Base-by-base conservation (phyloP, 1,284 basidiomycete species). In the Polyporus tsugae region DNA sequence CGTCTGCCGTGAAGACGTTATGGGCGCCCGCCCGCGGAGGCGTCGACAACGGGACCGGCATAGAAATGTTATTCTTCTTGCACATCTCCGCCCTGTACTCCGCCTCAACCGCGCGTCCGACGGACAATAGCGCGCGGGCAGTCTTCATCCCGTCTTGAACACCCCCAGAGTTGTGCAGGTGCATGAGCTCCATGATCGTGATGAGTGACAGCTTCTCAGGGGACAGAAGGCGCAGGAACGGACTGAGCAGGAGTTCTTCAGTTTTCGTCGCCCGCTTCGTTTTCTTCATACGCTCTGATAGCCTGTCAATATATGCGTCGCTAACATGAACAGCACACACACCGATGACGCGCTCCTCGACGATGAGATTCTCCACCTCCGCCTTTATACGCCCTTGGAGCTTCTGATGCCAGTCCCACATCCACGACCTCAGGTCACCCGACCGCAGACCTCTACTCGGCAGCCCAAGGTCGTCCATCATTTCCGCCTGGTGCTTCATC, bases 131-230 rank as follows among this genome's bases (percentile, higher is more conserved):
- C 0, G 94, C 95, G 1, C 95, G 87, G 1, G 96, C 89, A 0
- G 95, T 93, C 82, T 98, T 98, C 91, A 98, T 95, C 1, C 97
- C 97, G 64, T 94, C 91, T 0, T 84, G 77, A 9, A 96, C 86
- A 36, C 94, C 94, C 22, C 94, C 93, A 1, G 88, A 86, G 6
- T 93, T 92, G 57, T 92, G 88, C 57, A 96, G 81, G 19, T 95
- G 89, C 93, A 99, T 95, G 63, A 97, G 80, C 79, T 98, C 96
- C 42, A 97, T 86, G 71, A 99, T 95, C 4, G 94, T 94, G 76
- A 99, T 91, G 29, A 98, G 85, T 0, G 96, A 95, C 10, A 99
- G 86, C 70, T 93, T 93, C 62, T 94, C 89, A 0, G 92, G 84
- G 15, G 90, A 87, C 25, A 99, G 84, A 0, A 97, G 87, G 1